Evolutionary conservation across 2,329 filamentous ascomycete genomes (phyloP).

Genomic region (Sporothrix pseudoabietina): DNA sequence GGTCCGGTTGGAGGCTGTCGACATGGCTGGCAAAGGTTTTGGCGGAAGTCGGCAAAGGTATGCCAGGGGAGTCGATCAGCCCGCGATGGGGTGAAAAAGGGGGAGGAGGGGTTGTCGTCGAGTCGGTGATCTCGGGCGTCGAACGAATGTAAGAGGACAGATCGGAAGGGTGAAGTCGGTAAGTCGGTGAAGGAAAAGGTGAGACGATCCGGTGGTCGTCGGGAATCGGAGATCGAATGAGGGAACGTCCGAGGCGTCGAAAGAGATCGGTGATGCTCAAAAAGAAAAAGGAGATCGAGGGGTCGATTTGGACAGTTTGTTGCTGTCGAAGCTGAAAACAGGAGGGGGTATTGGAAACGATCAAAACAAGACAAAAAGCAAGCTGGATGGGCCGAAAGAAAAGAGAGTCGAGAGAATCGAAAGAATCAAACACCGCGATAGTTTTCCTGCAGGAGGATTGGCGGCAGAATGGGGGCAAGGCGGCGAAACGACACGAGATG

Average conservation of each 20-base stretch:
- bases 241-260: background rate
- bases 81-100: background rate
- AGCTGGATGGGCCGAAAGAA: background rate
- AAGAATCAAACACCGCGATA: background rate
- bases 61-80: conserved; percentile 27
- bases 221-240: conserved; percentile 6
- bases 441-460: conserved; percentile 6
- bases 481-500: conserved; percentile 22
- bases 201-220: background rate
- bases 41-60: background rate
- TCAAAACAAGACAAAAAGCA: conserved; percentile 1
- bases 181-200: background rate
- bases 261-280: background rate
- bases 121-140: background rate
- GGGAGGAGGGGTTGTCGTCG: background rate
- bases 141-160: background rate
- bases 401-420: background rate
- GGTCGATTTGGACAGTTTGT: background rate
- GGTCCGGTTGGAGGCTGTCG: conserved; percentile 54
- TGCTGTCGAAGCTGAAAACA: background rate
- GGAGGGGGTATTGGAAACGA: conserved; percentile 11
- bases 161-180: background rate
- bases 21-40: conserved; percentile 46
- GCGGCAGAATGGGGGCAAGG: conserved; percentile 12
- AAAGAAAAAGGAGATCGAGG: conserved; percentile 4